Evolutionary conservation across 345 rosid genomes (phyloP).

Genomic region (Moricandia moricandioides): DNA sequence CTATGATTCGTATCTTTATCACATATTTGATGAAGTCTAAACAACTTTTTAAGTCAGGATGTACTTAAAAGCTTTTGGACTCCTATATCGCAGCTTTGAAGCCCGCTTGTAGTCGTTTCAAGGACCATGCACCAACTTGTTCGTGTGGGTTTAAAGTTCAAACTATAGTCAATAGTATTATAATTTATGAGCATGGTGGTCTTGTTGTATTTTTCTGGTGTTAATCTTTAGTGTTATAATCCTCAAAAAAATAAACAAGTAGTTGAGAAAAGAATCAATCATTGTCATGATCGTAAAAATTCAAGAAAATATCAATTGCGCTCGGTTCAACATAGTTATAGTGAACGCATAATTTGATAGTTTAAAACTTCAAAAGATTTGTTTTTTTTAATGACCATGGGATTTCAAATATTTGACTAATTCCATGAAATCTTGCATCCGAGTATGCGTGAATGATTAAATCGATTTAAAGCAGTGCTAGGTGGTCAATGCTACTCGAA

Average conservation of each 20-base stretch:
- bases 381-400: no score
- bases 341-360: not conserved
- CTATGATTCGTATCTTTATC: not conserved
- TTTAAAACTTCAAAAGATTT: not conserved
- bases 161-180: not conserved
- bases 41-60: not conserved
- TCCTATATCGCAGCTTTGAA: not conserved
- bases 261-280: not conserved
- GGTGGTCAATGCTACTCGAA: no score
- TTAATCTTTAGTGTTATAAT: not conserved
- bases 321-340: constrained; percentile 9
- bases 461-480: no score
- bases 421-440: no score
- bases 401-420: no score
- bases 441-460: no score
- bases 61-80: not conserved
- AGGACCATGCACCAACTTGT: not conserved
- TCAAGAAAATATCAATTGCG: not conserved
- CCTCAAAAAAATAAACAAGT: not conserved
- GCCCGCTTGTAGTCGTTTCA: not conserved
- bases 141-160: not conserved
- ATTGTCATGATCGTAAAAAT: not conserved
- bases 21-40: not conserved
- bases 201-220: not conserved
- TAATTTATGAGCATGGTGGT: not conserved